Evolutionary conservation across 352 stramenopile species (phyloP), one percentile per base, ranked within the genome.

Genomic region (Pseudoperonospora humuli): DNA sequence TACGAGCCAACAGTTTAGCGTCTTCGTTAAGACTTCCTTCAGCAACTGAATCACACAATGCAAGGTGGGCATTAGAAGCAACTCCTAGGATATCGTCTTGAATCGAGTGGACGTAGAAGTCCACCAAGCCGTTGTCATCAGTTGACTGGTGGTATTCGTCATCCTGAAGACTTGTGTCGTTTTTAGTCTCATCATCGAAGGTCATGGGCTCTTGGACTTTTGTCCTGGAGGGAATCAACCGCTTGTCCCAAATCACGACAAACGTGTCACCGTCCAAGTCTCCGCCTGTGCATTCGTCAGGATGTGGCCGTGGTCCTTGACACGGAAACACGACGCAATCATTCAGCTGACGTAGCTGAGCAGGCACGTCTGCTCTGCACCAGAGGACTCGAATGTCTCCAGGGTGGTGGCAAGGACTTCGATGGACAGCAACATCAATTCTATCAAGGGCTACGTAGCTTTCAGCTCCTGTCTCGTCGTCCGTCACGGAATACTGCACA

Each of bases 241-340:
- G 60, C 18, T 84, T 36, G 39, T 93, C 81, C 81, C 81, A 93
- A 52, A 93, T 86, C 6, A 86, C 73, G 4, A 79, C 72, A 46
- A 86, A 93, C 19, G 84, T 58, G 15, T 93, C 81, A 5, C 81
- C 81, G 24, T 93, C 78, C 21, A 93, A 65, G 46, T 93, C 81
- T 7, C 81, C 78, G 9, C 81, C 78, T 7, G 78, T 84, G 50
- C 77, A 89, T 53, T 86, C 80, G 32, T 89, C 74, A 25, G 81
- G 71, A 48, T 90, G 76, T 5, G 81, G 78, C 18, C 78, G 71
- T 14, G 54, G 59, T 7, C 81, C 81, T 32, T 67, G 39, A n/a
- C 50, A 80, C 8, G 81, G 80, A 47, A 93, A 93, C 11, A 89
- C 81, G 21, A 93, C 65, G 29, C 74, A 85, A 38, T 90, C 74